Percentiles rank a stretch among this genome's conserved stretches.
Evolutionary conservation across 2,329 filamentous ascomycete genomes (phyloP).

Genomic region (Neurospora sp.): DNA sequence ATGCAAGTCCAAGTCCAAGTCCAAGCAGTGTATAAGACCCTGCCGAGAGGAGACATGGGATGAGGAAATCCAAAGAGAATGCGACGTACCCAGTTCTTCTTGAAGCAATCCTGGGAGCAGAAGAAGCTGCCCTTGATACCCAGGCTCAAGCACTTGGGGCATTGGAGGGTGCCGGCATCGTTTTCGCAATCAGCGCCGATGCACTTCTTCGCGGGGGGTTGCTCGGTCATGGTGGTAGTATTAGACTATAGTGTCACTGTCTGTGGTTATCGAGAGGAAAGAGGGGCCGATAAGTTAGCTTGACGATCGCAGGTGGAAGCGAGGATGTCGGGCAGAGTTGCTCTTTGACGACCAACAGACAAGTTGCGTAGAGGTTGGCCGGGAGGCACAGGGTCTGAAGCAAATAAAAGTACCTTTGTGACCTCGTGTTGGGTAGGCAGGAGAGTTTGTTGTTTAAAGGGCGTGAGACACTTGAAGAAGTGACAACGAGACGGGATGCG

Average conservation of each 20-base stretch:
- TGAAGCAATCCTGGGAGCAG: conserved; percentile 98
- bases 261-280: background rate
- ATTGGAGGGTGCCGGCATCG: conserved; percentile 77
- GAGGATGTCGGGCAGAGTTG: background rate
- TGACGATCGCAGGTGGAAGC: background rate
- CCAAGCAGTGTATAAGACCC: background rate
- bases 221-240: conserved; percentile 33
- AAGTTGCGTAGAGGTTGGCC: background rate
- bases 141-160: conserved; percentile 87
- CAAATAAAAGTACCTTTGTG: background rate
- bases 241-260: background rate
- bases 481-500: background rate
- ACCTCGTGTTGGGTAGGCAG: background rate
- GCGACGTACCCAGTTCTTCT: conserved; percentile 82
- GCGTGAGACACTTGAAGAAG: background rate
- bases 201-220: conserved; percentile 56
- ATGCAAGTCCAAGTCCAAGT: background rate
- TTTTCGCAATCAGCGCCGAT: conserved; percentile 77
- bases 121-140: conserved; percentile 86
- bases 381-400: background rate
- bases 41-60: background rate
- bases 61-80: background rate
- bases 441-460: background rate
- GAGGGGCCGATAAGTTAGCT: background rate
- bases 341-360: background rate